Conservation (phyloP, 495 filamentous ascomycete species). For the Lasiosphaeria miniovina region DNA sequence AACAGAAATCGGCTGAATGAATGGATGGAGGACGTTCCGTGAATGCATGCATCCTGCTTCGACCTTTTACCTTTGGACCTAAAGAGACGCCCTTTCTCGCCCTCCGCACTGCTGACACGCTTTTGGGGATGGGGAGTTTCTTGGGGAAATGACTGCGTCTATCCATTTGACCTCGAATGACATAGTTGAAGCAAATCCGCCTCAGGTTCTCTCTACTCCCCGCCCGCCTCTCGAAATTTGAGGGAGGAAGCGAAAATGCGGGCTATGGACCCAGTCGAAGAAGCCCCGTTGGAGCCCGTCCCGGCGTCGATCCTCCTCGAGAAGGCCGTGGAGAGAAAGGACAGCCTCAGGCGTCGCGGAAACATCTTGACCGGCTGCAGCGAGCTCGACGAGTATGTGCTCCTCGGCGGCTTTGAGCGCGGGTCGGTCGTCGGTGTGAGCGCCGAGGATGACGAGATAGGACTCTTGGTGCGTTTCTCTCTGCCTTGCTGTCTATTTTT, state of each 20-base stretch:
- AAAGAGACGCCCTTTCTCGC: no score
- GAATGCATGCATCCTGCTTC: no score
- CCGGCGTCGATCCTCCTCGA: constrained; percentile 24
- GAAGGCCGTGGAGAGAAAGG: constrained; percentile 24
- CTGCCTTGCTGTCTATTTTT: neutral
- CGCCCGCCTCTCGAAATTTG: neutral
- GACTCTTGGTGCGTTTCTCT: constrained; percentile 33
- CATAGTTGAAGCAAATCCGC: no score
- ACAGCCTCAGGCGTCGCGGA: constrained; percentile 13
- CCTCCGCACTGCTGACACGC: no score
- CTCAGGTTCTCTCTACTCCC: no score
- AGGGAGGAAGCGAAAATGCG: neutral
- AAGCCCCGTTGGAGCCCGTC: constrained; percentile 9
- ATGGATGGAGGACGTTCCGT: no score
- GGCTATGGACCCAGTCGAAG: neutral
- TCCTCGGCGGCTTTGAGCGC: constrained; percentile 44
- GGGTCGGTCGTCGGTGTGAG: constrained; percentile 51
- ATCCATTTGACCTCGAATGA: no score
- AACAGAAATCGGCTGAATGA: no score
- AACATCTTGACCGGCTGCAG: constrained; percentile 35
- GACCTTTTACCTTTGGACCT: no score
- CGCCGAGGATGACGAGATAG: constrained; percentile 38
- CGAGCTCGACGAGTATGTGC: constrained; percentile 44
- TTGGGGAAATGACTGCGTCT: no score
- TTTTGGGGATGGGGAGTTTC: no score